Base-by-base conservation (phyloP, 2,329 filamentous ascomycete species). In the Stachybotrys chlorohalonatus region DNA sequence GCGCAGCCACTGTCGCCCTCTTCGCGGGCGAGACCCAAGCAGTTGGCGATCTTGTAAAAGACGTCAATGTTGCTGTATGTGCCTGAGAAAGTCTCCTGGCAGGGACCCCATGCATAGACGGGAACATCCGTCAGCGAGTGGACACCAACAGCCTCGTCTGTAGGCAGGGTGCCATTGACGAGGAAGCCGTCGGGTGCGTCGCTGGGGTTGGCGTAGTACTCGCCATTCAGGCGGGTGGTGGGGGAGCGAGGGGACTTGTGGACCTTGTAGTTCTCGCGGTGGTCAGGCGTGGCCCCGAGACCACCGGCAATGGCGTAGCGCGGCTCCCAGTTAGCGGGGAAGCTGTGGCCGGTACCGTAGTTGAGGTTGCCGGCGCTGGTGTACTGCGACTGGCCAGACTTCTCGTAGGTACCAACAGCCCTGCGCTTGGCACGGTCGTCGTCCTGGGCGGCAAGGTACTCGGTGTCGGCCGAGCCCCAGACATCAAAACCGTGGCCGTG, bases 401-500 rank as follows among this genome's bases (percentile, higher is more conserved):
- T 76, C 60, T 82, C 74, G 75, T 95, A 94, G 32, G 79, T 77
- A 55, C 89, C 89, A 52, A 94, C 75, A 46, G 90, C 89, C 52
- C 80, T 76, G 62, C 90, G 87, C 79, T 91, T 93, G 63, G 81
- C 73, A 62, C 90, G 86, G 67, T 88, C 83, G 16, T 78, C 77
- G 7, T 76, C 70, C 62, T 90, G 82, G 5, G 80, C 79, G 15
- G 80, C 74, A 50, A 93, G 77, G 71, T 92, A 94, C 66, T 87
- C 76, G 16, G 89, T 94, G 66, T 95, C 90, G 51, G 90, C 88
- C 59, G 79, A 85, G 58, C 90, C 90, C 67, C 86, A 92, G 61
- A 95, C 90, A 62, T 92, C 90, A 67, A 95, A 95, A 54, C 90
- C 90, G 73, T 95, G 90, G 47, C 90, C 90, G 75, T 94, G 90